Conservation (phyloP, 495 filamentous ascomycete species). For the Tuber magnatum region DNA sequence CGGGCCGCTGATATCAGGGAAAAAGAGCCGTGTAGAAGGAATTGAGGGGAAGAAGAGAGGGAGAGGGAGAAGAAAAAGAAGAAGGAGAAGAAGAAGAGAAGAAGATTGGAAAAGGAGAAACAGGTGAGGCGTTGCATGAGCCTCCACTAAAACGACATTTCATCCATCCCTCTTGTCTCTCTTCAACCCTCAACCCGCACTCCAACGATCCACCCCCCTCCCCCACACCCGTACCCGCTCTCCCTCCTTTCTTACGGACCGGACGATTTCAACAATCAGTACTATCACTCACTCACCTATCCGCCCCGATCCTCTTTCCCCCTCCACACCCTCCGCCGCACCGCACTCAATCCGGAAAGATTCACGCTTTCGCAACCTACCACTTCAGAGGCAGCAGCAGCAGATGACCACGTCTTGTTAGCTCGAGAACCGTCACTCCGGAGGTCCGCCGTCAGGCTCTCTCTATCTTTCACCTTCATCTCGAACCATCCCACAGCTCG, state of each 20-base stretch:
- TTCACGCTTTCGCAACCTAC: constrained; percentile 11
- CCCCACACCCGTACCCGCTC: constrained; percentile 1
- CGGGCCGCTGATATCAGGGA: background rate
- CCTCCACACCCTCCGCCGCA: background rate
- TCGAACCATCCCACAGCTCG: constrained; percentile 30
- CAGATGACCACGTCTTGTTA: constrained; percentile 37
- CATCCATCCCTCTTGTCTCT: background rate
- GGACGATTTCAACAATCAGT: background rate
- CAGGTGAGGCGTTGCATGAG: background rate
- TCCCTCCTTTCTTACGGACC: background rate
- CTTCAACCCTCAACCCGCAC: constrained; percentile 6
- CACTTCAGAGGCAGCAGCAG: constrained; percentile 16
- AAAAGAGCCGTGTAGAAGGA: background rate
- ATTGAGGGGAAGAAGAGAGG: background rate
- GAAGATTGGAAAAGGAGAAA: background rate
- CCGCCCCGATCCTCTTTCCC: constrained; percentile 1
- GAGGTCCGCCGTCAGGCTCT: constrained; percentile 34
- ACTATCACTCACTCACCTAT: background rate
- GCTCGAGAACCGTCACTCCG: constrained; percentile 36
- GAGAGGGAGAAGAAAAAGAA: too few species aligned
- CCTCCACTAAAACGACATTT: background rate
- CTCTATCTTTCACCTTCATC: constrained; percentile 18
- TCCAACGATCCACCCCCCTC: background rate
- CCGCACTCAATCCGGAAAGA: background rate
- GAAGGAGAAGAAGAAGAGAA: too few species aligned